Percentiles rank a stretch among this genome's conserved stretches.
These are phyloP conservation scores for Umbelopsis ramanniana DNA, from an alignment of 192 early-diverging fungal species.

Conservation along the genomic window DNA sequence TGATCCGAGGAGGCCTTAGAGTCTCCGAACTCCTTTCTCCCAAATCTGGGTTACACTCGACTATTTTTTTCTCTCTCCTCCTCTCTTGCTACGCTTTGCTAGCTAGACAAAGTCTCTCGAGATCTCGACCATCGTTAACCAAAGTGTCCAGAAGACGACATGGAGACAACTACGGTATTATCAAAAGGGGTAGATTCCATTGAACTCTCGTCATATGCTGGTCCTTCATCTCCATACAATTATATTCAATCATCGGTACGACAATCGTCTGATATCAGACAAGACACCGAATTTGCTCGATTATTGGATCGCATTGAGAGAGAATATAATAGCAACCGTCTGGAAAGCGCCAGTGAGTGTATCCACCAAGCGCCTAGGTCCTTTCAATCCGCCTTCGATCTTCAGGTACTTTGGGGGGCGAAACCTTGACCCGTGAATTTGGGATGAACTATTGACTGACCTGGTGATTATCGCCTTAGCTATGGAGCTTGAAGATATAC, in stretches of 20 bases:
- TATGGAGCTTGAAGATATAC: background rate
- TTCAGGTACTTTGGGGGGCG: background rate
- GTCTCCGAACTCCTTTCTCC: slow-evolving; percentile 2
- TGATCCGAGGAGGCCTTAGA: slow-evolving; percentile 5
- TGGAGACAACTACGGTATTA: background rate
- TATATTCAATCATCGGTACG: slow-evolving; percentile 6
- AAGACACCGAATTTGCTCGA: slow-evolving; percentile 23
- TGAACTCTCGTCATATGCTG: background rate
- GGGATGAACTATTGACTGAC: background rate
- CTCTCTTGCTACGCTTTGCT: background rate
- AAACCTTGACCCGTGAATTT: background rate
- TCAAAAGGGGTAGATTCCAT: slow-evolving; percentile 1
- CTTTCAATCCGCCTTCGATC: background rate
- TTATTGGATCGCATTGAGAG: background rate
- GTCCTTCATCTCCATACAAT: background rate
- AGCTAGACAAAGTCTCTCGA: background rate
- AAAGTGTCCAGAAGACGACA: background rate
- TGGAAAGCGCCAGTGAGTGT: background rate
- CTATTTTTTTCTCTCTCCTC: background rate
- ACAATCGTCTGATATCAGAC: slow-evolving; percentile 17
- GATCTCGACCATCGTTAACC: slow-evolving; percentile 5
- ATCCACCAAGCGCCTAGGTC: background rate
- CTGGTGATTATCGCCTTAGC: background rate
- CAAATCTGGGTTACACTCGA: background rate
- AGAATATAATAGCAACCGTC: background rate